Evolutionary conservation across 2,329 filamentous ascomycete species (phyloP).

Genomic region (Colletotrichum viniferum): DNA sequence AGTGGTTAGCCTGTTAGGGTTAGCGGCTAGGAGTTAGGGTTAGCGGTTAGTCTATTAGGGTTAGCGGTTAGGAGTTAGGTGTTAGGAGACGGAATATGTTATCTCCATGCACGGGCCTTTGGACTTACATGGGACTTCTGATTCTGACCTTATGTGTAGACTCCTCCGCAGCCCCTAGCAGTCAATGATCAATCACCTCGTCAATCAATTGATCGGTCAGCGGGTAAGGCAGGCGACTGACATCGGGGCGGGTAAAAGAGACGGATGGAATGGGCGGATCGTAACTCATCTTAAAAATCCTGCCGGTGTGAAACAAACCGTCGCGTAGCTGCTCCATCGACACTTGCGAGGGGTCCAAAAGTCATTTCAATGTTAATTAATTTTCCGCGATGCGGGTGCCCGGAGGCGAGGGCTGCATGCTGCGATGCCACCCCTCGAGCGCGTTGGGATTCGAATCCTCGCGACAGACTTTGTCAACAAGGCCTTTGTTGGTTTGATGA

Average conservation of each 20-base stretch:
- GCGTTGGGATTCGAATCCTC: neutral
- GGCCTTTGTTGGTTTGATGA: neutral
- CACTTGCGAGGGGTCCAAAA: neutral
- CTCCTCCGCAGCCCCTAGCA: neutral
- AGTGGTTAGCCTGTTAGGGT: too few relatives aligned
- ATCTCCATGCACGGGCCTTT: too few relatives aligned
- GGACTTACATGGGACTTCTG: too few relatives aligned
- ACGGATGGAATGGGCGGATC: conserved; percentile 5
- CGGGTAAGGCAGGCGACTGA: neutral
- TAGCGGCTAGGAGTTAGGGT: too few relatives aligned
- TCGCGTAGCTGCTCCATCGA: neutral
- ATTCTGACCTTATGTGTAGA: too few relatives aligned
- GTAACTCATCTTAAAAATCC: conserved; percentile 17
- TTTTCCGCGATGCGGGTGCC: neutral
- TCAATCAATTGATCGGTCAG: neutral
- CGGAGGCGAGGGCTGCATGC: neutral
- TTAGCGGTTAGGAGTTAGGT: too few relatives aligned
- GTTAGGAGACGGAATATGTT: too few relatives aligned
- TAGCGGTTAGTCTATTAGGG: too few relatives aligned
- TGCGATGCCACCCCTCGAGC: neutral
- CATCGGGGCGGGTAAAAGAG: neutral
- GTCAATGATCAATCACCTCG: neutral
- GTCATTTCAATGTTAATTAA: conserved; percentile 8
- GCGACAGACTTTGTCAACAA: neutral
- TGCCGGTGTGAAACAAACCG: conserved; percentile 18